Evolutionary conservation across 2,329 filamentous ascomycete genomes (phyloP).

Genomic region (Aureobasidium sp.): DNA sequence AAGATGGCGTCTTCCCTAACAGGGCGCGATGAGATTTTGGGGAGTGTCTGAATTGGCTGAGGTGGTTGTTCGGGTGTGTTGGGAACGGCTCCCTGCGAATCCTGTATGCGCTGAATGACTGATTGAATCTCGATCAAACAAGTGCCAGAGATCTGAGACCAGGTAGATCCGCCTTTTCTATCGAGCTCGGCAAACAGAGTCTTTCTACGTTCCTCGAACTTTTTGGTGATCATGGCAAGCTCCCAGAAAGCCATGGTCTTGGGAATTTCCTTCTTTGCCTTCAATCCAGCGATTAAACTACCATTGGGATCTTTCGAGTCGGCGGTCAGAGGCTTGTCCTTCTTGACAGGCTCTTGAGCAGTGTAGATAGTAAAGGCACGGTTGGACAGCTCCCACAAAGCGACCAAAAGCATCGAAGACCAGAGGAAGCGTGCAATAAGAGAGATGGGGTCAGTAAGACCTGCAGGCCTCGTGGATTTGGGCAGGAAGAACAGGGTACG

Average conservation of each 20-base stretch:
- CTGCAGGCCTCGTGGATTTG: slow-evolving; percentile 53
- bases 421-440: slow-evolving; percentile 44
- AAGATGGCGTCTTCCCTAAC: slow-evolving; percentile 44
- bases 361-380: slow-evolving; percentile 74
- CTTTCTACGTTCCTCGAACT: slow-evolving; percentile 67
- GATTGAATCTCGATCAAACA: slow-evolving; percentile 64
- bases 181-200: slow-evolving; percentile 84
- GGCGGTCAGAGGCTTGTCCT: slow-evolving; percentile 71
- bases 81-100: slow-evolving; percentile 25
- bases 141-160: slow-evolving; percentile 66
- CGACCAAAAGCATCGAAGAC: slow-evolving; percentile 59
- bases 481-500: slow-evolving; percentile 70
- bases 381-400: slow-evolving; percentile 73
- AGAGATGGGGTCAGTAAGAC: slow-evolving; percentile 51
- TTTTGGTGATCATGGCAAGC: slow-evolving; percentile 68
- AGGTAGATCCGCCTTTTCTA: slow-evolving; percentile 67
- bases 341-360: slow-evolving; percentile 73
- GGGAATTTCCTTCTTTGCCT: slow-evolving; percentile 71
- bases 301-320: slow-evolving; percentile 80
- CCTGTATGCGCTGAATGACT: slow-evolving; percentile 61
- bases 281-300: slow-evolving; percentile 76
- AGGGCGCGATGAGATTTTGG: slow-evolving; percentile 27
- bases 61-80: slow-evolving; percentile 18
- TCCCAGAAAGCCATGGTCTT: slow-evolving; percentile 91
- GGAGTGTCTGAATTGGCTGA: slow-evolving; percentile 4